Base-by-base conservation (phyloP, 2,329 filamentous ascomycete species). In the Pseudogymnoascus sp. region DNA sequence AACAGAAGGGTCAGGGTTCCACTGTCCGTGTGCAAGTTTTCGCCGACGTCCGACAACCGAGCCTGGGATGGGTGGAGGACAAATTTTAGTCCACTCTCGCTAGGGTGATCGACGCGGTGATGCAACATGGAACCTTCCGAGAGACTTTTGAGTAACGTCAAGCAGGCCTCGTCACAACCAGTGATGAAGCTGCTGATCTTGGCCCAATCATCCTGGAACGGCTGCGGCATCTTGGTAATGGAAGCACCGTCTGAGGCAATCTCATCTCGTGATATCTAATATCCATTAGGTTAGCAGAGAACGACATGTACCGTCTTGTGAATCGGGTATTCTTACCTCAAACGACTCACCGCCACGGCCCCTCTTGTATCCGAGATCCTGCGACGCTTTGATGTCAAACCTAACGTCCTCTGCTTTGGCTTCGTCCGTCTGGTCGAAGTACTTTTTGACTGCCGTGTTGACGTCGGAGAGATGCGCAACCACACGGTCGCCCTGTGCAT, bases 1-100 rank as follows among this genome's bases (percentile, higher is more conserved):
- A 69, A 68, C n/a, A 69, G 63, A 18, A 68, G 58, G 12, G 67
- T 69, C 16, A 69, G 41, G 9, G 66, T 67, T 34, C 67, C 67
- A 32, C 57, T 62, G 41, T 69, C 67, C n/a, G 67, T 69, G 60
- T 69, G 67, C 57, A 57, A 41, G 28, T 59, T 65, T 28, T 65
- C 64, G 28, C 34, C 50, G 12, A 59, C 59, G 34, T 66, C 62
- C 12, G 63, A 61, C 34, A 57, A 18, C 43, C 60, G 61, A n/a
- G 57, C 62, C 28, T 60, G 25, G 9, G 64, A 62, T 22, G 67
- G 67, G 22, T 66, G 54, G 41, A 62, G 64, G 57, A 67, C 62
- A 12, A 70, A 47, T 47, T 67, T 65, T 12, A 70, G 58, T 32
- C 65, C 65, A 30, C 58, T 67, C 28, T 65, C 66, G 63, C 65